Percentiles rank a stretch among this genome's conserved stretches.
Evolutionary conservation across 805 yeast genomes (phyloP).

Genomic region (Starmerella apis): DNA sequence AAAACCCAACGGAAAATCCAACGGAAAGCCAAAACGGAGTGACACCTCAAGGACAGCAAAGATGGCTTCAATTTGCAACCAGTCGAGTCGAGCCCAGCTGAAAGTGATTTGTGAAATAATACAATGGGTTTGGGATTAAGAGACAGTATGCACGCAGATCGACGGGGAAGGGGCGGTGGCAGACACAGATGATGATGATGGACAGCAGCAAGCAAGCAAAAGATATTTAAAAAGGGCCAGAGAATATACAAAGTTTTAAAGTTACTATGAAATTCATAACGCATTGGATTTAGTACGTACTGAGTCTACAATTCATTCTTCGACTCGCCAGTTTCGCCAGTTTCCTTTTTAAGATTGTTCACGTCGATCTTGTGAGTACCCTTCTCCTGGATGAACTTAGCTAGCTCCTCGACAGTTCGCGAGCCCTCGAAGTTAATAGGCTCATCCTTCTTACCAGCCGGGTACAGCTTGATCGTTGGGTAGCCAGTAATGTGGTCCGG

Average conservation of each 20-base stretch:
- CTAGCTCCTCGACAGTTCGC: slow-evolving; percentile 63
- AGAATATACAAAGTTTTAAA: background rate
- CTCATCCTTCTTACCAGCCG: slow-evolving; percentile 64
- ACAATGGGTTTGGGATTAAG: too few species aligned
- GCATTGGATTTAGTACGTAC: background rate
- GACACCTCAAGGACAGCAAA: too few species aligned
- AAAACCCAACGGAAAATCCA: too few species aligned
- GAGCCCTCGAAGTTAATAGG: slow-evolving; percentile 58
- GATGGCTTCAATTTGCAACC: too few species aligned
- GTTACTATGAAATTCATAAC: background rate
- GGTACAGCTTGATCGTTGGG: slow-evolving; percentile 86
- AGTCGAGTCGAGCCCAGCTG: too few species aligned
- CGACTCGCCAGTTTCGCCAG: background rate
- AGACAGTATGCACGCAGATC: too few species aligned
- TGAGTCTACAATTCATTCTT: slow-evolving; percentile 8
- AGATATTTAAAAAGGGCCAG: too few species aligned
- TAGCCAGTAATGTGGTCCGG: slow-evolving; percentile 68
- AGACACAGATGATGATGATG: background rate
- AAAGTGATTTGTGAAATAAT: too few species aligned
- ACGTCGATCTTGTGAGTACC: slow-evolving; percentile 54
- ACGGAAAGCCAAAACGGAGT: too few species aligned
- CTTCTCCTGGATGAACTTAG: slow-evolving; percentile 57
- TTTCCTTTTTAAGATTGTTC: background rate
- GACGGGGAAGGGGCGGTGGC: background rate
- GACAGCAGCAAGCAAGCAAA: too few species aligned